These are phyloP conservation scores for Fusarium bulbicola DNA, from an alignment of 2,329 filamentous ascomycete species.

Conservation along the genomic window DNA sequence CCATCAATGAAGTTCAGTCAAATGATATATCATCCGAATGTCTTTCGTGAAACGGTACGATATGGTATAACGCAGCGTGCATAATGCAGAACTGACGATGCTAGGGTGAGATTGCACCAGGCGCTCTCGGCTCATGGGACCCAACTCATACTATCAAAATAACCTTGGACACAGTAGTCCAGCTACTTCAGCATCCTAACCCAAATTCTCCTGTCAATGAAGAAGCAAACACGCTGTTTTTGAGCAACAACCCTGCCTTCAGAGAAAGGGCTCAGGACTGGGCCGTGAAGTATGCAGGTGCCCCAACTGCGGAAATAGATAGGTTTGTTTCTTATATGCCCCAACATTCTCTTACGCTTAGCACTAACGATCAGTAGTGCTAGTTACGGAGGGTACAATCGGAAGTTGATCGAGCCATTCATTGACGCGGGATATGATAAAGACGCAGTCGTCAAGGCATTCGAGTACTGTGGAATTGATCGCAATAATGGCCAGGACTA, in stretches of 20 bases:
- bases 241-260: background rate
- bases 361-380: background rate
- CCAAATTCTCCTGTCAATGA: fast-evolving
- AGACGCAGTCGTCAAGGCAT: background rate
- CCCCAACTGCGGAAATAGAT: fast-evolving
- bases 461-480: background rate
- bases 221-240: background rate
- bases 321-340: background rate
- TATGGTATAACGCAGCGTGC: fast-evolving
- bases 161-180: background rate
- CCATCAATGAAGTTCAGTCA: background rate
- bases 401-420: fast-evolving
- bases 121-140: background rate
- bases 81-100: background rate
- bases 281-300: background rate
- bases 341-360: fast-evolving
- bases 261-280: background rate
- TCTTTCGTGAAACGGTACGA: background rate
- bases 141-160: background rate
- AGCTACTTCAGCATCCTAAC: background rate
- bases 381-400: background rate
- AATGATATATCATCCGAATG: background rate
- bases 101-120: background rate
- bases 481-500: background rate
- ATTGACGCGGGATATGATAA: background rate